Conservation (phyloP, 305 asterid genomes). For the Fraxinus velutina region DNA sequence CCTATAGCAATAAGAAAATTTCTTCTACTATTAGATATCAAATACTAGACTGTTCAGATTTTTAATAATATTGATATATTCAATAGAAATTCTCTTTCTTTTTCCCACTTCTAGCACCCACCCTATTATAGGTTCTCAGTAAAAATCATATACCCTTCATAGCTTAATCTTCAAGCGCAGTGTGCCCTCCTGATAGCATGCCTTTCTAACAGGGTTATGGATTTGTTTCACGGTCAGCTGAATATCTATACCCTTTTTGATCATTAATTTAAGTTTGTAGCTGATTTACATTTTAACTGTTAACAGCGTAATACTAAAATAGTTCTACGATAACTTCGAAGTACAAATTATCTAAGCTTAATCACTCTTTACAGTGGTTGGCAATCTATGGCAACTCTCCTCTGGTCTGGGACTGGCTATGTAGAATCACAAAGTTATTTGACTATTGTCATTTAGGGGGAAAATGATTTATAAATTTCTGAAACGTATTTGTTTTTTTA, state of each 20-base stretch:
- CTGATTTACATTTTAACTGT: neutral
- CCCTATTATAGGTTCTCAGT: neutral
- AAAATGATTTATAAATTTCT: slow-evolving; percentile 9
- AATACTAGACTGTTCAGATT: neutral
- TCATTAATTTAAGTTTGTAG: neutral
- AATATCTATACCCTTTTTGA: neutral
- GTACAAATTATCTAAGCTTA: neutral
- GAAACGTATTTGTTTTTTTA: slow-evolving; percentile 13
- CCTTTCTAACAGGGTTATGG: neutral
- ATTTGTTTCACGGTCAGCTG: neutral
- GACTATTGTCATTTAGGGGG: neutral
- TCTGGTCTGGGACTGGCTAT: neutral
- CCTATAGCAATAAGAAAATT: neutral
- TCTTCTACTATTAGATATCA: neutral
- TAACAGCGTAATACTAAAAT: neutral
- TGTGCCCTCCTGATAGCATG: neutral
- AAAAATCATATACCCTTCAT: neutral
- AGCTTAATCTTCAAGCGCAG: neutral
- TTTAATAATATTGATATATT: neutral
- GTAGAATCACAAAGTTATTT: neutral
- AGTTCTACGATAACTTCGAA: neutral
- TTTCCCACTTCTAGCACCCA: neutral
- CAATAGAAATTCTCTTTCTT: neutral
- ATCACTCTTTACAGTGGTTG: neutral
- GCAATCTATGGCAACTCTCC: neutral